phyloP scores from a whole-genome alignment of 805 yeast genomes.

The Candida argentea region DNA sequence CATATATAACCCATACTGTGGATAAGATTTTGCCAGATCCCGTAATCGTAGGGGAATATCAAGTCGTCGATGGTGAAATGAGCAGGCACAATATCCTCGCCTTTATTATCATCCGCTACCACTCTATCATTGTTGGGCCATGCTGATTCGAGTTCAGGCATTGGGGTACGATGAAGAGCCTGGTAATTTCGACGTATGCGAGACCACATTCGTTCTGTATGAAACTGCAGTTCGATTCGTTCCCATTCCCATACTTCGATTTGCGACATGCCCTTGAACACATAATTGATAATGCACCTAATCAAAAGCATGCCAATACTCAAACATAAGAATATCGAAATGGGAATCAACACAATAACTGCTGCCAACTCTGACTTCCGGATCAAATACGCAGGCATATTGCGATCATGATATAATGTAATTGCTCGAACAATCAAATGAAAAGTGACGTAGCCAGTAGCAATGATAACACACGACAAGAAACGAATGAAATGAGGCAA shows the following conservation, averaged over 20 bases:
- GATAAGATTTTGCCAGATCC: slow-evolving; percentile 43
- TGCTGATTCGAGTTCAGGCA: slow-evolving; percentile 35
- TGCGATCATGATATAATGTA: slow-evolving; percentile 36
- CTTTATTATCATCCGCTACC: slow-evolving; percentile 2
- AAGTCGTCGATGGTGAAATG: slow-evolving; percentile 50
- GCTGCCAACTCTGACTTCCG: slow-evolving; percentile 43
- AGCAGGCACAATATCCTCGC: slow-evolving; percentile 16
- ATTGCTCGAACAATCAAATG: slow-evolving; percentile 31
- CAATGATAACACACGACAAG: slow-evolving; percentile 50
- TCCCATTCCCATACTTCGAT: slow-evolving; percentile 92
- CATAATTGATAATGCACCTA: slow-evolving; percentile 48
- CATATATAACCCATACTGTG: slow-evolving; percentile 53
- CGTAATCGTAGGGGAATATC: slow-evolving; percentile 79
- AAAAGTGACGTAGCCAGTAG: slow-evolving; percentile 37
- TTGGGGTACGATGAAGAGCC: slow-evolving; percentile 25
- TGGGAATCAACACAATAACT: slow-evolving; percentile 43
- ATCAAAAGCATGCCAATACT: slow-evolving; percentile 50
- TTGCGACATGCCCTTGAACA: slow-evolving; percentile 66
- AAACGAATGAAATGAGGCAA: slow-evolving; percentile 76
- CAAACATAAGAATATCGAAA: slow-evolving; percentile 48
- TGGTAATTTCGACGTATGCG: slow-evolving; percentile 36
- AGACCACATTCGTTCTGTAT: slow-evolving; percentile 44
- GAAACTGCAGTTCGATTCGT: slow-evolving; percentile 58
- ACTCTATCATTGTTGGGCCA: slow-evolving; percentile 11
- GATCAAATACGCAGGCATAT: slow-evolving; percentile 48